Percentiles rank a stretch among this genome's conserved stretches.
Evolutionary conservation across 345 rosid species (phyloP).

Genomic region (Ceriops tagal): DNA sequence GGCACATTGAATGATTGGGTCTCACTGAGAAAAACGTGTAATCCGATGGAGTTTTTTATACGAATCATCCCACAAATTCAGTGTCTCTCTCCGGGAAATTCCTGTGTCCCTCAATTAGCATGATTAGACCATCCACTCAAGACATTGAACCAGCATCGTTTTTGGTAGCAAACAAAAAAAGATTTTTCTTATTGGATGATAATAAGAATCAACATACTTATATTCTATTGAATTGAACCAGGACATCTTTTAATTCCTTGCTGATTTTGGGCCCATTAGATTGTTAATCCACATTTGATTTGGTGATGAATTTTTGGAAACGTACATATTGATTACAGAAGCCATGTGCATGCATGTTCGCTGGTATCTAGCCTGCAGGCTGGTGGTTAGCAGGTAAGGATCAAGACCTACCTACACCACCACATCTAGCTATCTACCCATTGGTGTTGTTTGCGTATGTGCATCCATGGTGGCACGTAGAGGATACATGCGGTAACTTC

Average conservation of each 20-base stretch:
- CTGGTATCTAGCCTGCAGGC: constrained; percentile 4
- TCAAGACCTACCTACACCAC: not conserved
- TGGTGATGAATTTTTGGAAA: no score
- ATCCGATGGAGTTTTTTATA: not conserved
- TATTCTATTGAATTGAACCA: not conserved
- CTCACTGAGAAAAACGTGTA: not conserved
- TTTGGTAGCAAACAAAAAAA: not conserved
- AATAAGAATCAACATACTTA: not conserved
- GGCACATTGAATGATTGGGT: constrained; percentile 2
- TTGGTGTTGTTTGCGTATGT: not conserved
- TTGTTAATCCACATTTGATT: no score
- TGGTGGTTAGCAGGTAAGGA: constrained; percentile 1
- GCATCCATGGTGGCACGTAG: no score
- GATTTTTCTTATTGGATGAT: not conserved
- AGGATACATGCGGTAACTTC: no score
- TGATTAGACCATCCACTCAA: not conserved
- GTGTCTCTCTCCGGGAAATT: not conserved
- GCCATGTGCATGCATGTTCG: not conserved
- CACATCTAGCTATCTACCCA: not conserved
- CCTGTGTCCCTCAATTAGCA: not conserved
- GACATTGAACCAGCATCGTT: not conserved
- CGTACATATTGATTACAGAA: not conserved
- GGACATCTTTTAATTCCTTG: not conserved
- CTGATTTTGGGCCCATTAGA: no score
- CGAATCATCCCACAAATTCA: not conserved